These are phyloP conservation scores for Hanseniaspora opuntiae DNA, from an alignment of 805 yeast species.

Conservation along the genomic window DNA sequence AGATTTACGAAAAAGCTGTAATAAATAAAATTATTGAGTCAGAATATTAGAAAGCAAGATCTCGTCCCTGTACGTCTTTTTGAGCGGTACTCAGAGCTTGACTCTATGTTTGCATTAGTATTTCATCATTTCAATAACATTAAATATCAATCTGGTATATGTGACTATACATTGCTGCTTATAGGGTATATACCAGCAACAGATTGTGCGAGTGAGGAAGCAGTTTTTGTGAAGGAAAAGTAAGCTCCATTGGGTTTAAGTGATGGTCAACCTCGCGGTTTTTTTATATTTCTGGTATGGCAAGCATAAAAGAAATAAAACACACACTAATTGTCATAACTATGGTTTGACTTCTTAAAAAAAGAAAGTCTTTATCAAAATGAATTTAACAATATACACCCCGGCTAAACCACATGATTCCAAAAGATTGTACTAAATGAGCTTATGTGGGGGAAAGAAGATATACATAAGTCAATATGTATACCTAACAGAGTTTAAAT, in stretches of 20 bases:
- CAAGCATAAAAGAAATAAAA: neutral
- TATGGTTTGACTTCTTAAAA: constrained; percentile 39
- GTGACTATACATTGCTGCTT: constrained; percentile 40
- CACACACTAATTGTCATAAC: constrained; percentile 52
- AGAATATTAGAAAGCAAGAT: constrained; percentile 35
- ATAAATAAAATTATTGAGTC: constrained; percentile 1
- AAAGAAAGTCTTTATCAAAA: constrained; percentile 9
- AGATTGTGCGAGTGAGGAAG: constrained; percentile 13
- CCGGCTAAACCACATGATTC: neutral
- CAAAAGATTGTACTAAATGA: constrained; percentile 4
- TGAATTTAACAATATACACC: constrained; percentile 12
- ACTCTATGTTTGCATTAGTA: constrained; percentile 69
- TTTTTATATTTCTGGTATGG: constrained; percentile 3
- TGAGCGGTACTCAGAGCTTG: constrained; percentile 61
- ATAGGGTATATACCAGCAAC: neutral
- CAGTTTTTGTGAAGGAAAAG: constrained; percentile 46
- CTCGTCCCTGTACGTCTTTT: constrained; percentile 42
- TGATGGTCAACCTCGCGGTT: constrained; percentile 16
- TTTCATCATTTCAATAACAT: constrained; percentile 45
- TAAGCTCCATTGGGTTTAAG: constrained; percentile 76
- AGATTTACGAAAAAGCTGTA: neutral
- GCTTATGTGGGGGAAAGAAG: constrained; percentile 11
- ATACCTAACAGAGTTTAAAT: constrained; percentile 11
- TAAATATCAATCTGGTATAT: constrained; percentile 41
- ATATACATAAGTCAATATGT: neutral